These are phyloP conservation scores for Rosa lucieae DNA, from an alignment of 306 rosid species.

Conservation along the genomic window DNA sequence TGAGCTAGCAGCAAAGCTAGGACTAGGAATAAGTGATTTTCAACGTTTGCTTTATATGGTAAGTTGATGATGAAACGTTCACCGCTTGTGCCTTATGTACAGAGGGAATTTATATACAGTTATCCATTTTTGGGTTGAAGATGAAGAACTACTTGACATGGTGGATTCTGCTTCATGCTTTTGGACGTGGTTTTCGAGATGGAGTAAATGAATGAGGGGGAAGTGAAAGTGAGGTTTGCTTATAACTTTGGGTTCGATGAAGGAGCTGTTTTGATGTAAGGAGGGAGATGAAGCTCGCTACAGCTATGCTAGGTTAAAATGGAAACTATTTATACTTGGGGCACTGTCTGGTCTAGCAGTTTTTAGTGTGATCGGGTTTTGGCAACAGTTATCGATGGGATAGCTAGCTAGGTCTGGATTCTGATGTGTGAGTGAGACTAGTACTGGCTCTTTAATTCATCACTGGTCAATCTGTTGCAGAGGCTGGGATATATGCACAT, in stretches of 20 bases:
- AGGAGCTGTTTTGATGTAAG: conserved; percentile 3
- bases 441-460: background rate
- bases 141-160: conserved; percentile 8
- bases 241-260: conserved; percentile 4
- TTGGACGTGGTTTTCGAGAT: background rate
- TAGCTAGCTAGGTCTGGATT: background rate
- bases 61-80: conserved; percentile 50
- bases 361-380: background rate
- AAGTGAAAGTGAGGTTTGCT: background rate
- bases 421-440: background rate
- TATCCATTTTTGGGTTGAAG: conserved; percentile 25
- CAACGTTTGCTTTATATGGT: conserved; percentile 43
- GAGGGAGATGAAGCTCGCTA: background rate
- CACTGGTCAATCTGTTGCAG: background rate
- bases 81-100: conserved; percentile 36
- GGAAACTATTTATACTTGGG: conserved; percentile 3
- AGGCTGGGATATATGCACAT: conserved; percentile 13
- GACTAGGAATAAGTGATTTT: conserved; percentile 21
- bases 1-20: conserved; percentile 15
- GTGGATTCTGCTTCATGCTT: background rate
- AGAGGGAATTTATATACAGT: conserved; percentile 41
- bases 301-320: background rate
- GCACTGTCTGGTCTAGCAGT: conserved; percentile 19
- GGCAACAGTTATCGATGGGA: conserved; percentile 6
- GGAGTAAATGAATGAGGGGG: background rate